Evolutionary conservation across 2,329 filamentous ascomycete genomes (phyloP), one percentile per base, ranked within the genome.

Genomic region (Clonostachys sp.): DNA sequence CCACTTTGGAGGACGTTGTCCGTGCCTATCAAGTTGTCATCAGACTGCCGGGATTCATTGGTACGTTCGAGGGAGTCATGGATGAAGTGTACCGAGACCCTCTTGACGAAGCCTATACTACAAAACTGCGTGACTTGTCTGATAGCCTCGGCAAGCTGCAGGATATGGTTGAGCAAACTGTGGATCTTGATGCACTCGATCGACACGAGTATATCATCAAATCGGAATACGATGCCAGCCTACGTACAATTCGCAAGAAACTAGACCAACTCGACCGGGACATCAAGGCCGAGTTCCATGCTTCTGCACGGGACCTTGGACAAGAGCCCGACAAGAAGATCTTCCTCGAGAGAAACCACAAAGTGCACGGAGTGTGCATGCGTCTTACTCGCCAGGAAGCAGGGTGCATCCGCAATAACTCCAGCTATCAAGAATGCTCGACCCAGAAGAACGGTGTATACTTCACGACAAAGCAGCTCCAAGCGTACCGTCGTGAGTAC

Each of bases 121-220:
- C 80, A 24, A 95, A 95, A 62, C 73, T 99, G 38, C 81, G 80
- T 44, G 81, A 87, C 50, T 81, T 89, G 50, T 87, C 85, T 6
- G 84, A 90, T 59, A 89, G 84, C 59, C 77, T 99, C 45, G 84
- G 80, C 24, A 96, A 91, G 62, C 75, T 99, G 12, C 89, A 92
- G 60, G 94, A 99, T 63, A 96, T 99, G 90, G 94, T 99, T 0
- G 94, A 99, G 71, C 96, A 94, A 2, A 99, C 95, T 0, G 91
- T 99, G 13, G 94, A 99, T 60, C 80, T 99, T 0, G 89, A 96
- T 49, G 94, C 94, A 4, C 80, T 99, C 12, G 92, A 99, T 59
- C 91, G 94, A 55, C 94, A 99, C 61, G 94, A 99, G 63, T 99
- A 95, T 69, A 92, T 96, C 58, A 99, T 99, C 78, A 99, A 97